Conservation (phyloP, 2,329 filamentous ascomycete genomes). For the Periconia sp. region DNA sequence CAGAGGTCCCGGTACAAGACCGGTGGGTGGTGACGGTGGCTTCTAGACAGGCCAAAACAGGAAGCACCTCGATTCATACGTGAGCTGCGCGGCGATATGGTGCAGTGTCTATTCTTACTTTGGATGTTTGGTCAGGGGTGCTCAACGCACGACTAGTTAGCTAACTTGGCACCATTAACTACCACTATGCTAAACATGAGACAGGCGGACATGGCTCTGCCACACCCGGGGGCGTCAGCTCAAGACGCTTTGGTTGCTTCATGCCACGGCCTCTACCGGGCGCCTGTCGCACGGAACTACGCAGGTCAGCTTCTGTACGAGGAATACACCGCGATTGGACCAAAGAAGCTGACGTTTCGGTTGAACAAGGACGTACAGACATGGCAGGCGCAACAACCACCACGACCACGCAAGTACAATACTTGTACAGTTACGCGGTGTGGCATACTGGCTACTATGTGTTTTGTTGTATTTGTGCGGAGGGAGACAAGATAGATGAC, state of each 20-base stretch:
- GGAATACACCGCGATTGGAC: constrained; percentile 19
- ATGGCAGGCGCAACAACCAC: constrained; percentile 2
- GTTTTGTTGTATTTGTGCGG: too few species aligned
- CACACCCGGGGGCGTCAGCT: constrained; percentile 21
- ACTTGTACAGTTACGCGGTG: too few species aligned
- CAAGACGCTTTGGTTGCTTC: constrained; percentile 9
- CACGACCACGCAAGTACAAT: too few species aligned
- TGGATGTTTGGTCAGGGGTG: constrained; percentile 3
- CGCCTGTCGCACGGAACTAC: constrained; percentile 33
- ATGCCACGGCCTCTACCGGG: constrained; percentile 23
- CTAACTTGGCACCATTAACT: neutral
- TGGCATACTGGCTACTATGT: too few species aligned
- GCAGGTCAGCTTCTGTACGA: constrained; percentile 12
- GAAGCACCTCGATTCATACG: constrained; percentile 12
- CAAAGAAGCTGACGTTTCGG: constrained; percentile 2
- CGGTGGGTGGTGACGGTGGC: constrained; percentile 16
- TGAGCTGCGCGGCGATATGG: neutral
- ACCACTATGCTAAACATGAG: constrained; percentile 15
- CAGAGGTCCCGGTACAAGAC: constrained; percentile 31
- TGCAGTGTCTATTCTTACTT: constrained; percentile 7
- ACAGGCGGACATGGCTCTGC: constrained; percentile 22
- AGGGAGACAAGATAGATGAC: too few species aligned
- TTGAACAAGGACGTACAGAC: neutral
- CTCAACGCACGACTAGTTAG: neutral
- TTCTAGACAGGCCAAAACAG: constrained; percentile 13